A percentile compares a stretch with the other conserved stretches of the same genome.
Conservation (phyloP, 2,329 filamentous ascomycete genomes). For the Arthrobotrys entomopaga region DNA sequence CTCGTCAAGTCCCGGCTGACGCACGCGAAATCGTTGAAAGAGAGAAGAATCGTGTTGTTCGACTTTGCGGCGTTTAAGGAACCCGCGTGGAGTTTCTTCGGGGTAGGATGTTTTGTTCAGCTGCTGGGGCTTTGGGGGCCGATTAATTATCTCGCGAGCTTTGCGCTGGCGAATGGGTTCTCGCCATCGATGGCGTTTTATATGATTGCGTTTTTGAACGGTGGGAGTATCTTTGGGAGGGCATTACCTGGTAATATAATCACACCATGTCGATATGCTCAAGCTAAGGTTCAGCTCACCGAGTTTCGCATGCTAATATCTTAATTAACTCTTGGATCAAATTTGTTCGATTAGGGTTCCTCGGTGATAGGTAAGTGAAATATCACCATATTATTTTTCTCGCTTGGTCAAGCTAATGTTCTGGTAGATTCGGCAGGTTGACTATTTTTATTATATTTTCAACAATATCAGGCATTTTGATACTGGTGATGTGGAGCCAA, state of each 20-base stretch:
- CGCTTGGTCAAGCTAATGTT: not conserved
- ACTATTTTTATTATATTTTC: constrained; percentile 50
- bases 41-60: constrained; percentile 40
- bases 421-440: constrained; percentile 38
- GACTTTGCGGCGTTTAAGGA: constrained; percentile 54
- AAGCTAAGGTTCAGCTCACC: no score
- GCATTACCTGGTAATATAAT: constrained; percentile 33
- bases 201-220: constrained; percentile 54
- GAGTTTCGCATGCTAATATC: not conserved
- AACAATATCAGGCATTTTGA: constrained; percentile 45
- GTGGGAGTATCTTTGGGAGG: constrained; percentile 49
- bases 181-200: constrained; percentile 48
- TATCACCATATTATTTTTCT: not conserved
- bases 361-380: constrained; percentile 33
- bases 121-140: constrained; percentile 47
- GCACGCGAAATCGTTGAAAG: constrained; percentile 46
- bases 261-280: no score
- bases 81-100: constrained; percentile 53
- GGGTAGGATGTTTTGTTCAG: constrained; percentile 46
- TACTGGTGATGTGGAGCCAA: constrained; percentile 52
- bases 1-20: constrained; percentile 40
- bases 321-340: not conserved
- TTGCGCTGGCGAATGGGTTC: constrained; percentile 51
- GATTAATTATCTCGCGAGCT: constrained; percentile 52
- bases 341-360: constrained; percentile 21